Evolutionary conservation across 2,329 filamentous ascomycete species (phyloP).

Genomic region (Catunica adiposa): DNA sequence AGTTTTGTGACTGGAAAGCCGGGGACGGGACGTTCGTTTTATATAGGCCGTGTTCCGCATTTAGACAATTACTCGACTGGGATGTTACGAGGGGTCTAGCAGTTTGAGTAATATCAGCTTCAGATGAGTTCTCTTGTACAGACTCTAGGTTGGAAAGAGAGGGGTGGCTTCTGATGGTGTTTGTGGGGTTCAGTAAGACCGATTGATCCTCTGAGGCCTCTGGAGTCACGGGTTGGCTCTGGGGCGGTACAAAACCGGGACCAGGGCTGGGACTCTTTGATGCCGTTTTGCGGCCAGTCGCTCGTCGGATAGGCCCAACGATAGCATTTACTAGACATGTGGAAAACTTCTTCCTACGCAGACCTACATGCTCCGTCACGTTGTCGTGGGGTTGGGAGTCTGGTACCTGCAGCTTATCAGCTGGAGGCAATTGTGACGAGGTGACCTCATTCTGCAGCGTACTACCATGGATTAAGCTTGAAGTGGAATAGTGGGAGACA

Average conservation of each 20-base stretch:
- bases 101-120: too few species aligned
- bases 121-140: too few species aligned
- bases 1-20: too few species aligned
- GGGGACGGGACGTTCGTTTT: background rate
- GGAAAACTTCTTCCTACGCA: slow-evolving; percentile 5
- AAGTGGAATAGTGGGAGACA: background rate
- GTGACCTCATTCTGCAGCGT: background rate
- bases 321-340: slow-evolving; percentile 6
- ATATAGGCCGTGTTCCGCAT: background rate
- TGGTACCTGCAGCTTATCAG: background rate
- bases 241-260: background rate
- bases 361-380: background rate
- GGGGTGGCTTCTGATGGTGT: too few species aligned
- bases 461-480: background rate
- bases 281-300: background rate
- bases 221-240: too few species aligned
- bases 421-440: background rate
- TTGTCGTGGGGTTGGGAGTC: background rate
- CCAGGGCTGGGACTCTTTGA: background rate
- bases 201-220: too few species aligned
- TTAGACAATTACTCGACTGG: too few species aligned
- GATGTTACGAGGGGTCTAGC: too few species aligned
- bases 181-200: too few species aligned
- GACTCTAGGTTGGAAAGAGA: too few species aligned
- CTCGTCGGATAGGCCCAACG: slow-evolving; percentile 5